Evolutionary conservation across 768 basidiomycete genomes (phyloP).

Genomic region (Kwoniella heveanensis): DNA sequence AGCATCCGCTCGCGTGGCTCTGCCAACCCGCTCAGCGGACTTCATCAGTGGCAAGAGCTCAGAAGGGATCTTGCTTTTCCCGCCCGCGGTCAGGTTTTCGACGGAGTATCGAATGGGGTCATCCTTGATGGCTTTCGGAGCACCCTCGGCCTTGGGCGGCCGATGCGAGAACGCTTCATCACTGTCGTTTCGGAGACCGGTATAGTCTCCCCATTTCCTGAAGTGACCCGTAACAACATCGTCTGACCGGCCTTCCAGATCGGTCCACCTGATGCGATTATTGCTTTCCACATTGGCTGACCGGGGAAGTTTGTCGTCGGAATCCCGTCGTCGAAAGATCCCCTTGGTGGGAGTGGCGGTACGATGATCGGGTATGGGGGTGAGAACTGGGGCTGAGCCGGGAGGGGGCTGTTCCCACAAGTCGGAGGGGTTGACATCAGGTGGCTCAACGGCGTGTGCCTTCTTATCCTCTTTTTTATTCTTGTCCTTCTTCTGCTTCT

Average conservation of each 20-base stretch:
- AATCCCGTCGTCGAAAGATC: constrained; percentile 4
- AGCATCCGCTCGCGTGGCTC: constrained; percentile 9
- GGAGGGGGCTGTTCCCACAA: constrained; percentile 5
- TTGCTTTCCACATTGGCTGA: constrained; percentile 7
- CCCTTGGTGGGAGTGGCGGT: constrained; percentile 10
- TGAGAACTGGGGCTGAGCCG: constrained; percentile 2
- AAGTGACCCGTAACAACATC: constrained; percentile 12
- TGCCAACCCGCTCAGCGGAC: constrained; percentile 11
- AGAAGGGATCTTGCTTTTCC: background rate
- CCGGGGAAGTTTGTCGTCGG: constrained; percentile 10
- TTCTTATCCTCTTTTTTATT: constrained; percentile 10
- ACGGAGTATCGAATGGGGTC: background rate
- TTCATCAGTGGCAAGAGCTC: constrained; percentile 10
- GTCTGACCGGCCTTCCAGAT: constrained; percentile 3
- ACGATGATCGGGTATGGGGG: constrained; percentile 15
- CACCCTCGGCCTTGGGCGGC: background rate
- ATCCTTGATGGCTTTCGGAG: background rate
- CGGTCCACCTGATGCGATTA: constrained; percentile 12
- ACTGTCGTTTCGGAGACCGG: constrained; percentile 9
- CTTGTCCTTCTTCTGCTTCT: background rate
- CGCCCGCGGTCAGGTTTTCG: background rate
- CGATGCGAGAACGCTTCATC: background rate
- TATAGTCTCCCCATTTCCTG: constrained; percentile 13
- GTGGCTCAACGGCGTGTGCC: background rate
- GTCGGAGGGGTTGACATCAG: background rate